Conservation (phyloP, 2,329 filamentous ascomycete genomes). For the Ceratocystis ficicola region DNA sequence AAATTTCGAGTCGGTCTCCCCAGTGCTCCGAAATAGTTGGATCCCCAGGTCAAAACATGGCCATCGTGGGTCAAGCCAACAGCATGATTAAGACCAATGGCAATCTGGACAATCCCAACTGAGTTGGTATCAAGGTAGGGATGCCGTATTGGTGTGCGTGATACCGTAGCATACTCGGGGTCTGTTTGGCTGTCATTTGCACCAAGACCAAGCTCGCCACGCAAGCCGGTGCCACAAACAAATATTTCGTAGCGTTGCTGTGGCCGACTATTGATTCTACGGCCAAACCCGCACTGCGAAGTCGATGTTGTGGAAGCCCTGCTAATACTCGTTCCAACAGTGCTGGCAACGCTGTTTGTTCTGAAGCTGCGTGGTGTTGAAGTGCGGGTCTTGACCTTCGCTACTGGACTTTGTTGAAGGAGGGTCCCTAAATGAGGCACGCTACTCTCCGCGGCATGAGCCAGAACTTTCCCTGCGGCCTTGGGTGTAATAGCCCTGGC, state of each 20-base stretch:
- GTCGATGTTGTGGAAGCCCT: background rate
- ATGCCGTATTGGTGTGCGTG: conserved; percentile 35
- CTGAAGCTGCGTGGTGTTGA: background rate
- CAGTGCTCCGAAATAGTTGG: conserved; percentile 53
- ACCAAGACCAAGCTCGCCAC: conserved; percentile 46
- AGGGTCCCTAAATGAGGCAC: background rate
- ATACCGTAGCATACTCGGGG: conserved; percentile 25
- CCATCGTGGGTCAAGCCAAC: conserved; percentile 51
- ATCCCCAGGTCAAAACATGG: conserved; percentile 53
- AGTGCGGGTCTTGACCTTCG: background rate
- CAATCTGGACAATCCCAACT: conserved; percentile 48
- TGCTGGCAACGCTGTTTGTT: background rate
- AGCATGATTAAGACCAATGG: conserved; percentile 52
- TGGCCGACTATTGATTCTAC: conserved; percentile 27
- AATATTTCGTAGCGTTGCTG: conserved; percentile 45
- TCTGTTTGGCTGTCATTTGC: conserved; percentile 24
- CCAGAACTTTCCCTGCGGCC: background rate
- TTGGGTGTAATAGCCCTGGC: background rate
- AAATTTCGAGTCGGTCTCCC: conserved; percentile 38
- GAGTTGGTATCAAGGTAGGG: conserved; percentile 39
- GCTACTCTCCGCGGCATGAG: background rate
- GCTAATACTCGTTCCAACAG: background rate
- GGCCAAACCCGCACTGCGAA: background rate
- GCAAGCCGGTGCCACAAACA: conserved; percentile 49
- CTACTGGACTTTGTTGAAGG: background rate